Conservation (phyloP, 2,329 filamentous ascomycete species). For the Cercospora canescens region DNA sequence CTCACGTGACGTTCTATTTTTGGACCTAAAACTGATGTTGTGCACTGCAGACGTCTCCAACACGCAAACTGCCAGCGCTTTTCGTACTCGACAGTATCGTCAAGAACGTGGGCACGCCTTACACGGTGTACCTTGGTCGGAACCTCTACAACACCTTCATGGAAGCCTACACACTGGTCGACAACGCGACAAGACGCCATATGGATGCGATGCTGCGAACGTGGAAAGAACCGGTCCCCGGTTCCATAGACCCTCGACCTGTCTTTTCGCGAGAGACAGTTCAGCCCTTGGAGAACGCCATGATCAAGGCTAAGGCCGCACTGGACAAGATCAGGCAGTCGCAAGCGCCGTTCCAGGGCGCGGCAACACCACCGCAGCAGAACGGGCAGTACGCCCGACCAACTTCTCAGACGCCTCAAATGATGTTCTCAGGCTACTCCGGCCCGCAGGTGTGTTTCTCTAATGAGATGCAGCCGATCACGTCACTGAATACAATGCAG, state of each 20-base stretch:
- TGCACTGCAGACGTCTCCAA: constrained; percentile 69
- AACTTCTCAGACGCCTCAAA: constrained; percentile 34
- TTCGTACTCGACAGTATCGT: constrained; percentile 98
- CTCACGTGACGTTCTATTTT: constrained; percentile 25
- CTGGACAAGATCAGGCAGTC: constrained; percentile 60
- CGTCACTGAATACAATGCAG: constrained; percentile 16
- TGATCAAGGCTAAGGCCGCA: constrained; percentile 75
- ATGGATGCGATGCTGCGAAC: constrained; percentile 98
- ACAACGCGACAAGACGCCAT: constrained; percentile 77
- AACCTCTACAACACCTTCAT: constrained; percentile 94
- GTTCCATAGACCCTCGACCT: constrained; percentile 86
- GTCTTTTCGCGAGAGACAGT: constrained; percentile 89
- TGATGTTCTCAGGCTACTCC: constrained; percentile 34
- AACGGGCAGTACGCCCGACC: constrained; percentile 44
- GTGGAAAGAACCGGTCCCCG: constrained; percentile 95
- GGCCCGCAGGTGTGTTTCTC: constrained; percentile 39
- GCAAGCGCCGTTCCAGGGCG: constrained; percentile 64
- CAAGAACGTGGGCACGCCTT: constrained; percentile 97
- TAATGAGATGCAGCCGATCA: background rate
- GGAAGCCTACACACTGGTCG: constrained; percentile 91
- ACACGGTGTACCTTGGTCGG: constrained; percentile 90
- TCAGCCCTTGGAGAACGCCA: constrained; percentile 86
- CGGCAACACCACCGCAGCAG: constrained; percentile 68
- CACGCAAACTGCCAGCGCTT: constrained; percentile 89
- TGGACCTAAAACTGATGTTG: constrained; percentile 40